Evolutionary conservation across 768 basidiomycete genomes (phyloP).

Genomic region (Leccinum rimulosum): DNA sequence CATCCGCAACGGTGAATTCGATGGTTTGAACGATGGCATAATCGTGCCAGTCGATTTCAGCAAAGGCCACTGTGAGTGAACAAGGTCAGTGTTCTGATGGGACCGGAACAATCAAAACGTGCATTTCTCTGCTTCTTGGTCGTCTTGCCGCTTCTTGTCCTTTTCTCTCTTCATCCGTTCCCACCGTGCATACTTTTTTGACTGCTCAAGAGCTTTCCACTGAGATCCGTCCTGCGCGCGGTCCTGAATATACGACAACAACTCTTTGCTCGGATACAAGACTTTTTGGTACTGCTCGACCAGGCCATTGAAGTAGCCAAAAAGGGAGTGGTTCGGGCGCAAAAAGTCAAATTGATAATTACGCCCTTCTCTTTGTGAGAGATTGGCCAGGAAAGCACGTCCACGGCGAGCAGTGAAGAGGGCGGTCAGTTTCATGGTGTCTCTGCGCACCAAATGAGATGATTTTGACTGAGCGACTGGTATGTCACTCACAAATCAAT

Average conservation of each 20-base stretch:
- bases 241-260: constrained; percentile 68
- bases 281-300: constrained; percentile 95
- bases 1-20: constrained; percentile 93
- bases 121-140: constrained; percentile 89
- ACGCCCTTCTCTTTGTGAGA: constrained; percentile 85
- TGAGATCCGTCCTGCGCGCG: constrained; percentile 62
- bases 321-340: constrained; percentile 92
- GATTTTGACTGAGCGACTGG: not conserved
- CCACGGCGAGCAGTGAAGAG: constrained; percentile 93
- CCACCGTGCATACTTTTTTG: constrained; percentile 82
- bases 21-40: constrained; percentile 98
- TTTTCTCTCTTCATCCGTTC: constrained; percentile 79
- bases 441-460: constrained; percentile 44
- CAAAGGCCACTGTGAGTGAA: constrained; percentile 71
- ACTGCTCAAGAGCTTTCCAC: constrained; percentile 77
- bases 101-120: constrained; percentile 31
- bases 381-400: constrained; percentile 75
- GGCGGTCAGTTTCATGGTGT: constrained; percentile 95
- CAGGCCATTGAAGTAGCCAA: constrained; percentile 94
- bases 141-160: constrained; percentile 83
- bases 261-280: constrained; percentile 77
- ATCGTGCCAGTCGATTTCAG: constrained; percentile 99
- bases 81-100: constrained; percentile 1
- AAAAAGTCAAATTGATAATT: constrained; percentile 99
- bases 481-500: constrained; percentile 79